Base-by-base conservation (phyloP, 352 stramenopile genomes). In the Globisporangium recalcitrans region DNA sequence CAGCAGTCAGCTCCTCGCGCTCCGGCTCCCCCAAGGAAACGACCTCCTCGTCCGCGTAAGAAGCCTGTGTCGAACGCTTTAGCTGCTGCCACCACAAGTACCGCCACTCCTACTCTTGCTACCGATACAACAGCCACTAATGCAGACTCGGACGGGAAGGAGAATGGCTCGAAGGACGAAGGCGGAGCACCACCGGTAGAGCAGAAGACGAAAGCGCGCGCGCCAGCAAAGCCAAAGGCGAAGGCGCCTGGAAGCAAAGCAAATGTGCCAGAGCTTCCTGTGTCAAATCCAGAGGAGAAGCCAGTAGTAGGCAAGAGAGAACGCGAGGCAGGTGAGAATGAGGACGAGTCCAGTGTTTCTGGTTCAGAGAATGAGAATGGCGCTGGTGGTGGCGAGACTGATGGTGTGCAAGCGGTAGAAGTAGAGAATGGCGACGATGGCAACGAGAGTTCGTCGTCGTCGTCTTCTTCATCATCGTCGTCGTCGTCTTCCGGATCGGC, bases 381-480 rank as follows among this genome's bases (percentile, higher is more conserved):
- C 2, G 38, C n/a, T n/a, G n/a, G 21, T 22, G 44, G n/a, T 19
- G 19, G 4, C 11, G 53, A 27, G 16, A 22, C 31, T 27, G 49
- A 11, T 24, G 27, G 49, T 40, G 16, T 31, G 31, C 26, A 19
- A 42, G 60, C 4, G 13, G 14, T 1, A 19, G 31, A 24, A 34
- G 5, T n/a, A 34, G 26, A 31, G 19, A n/a, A 72, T 11, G 49
- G 27, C 3, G 67, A 75, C 16, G 76, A 62, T 48, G 78, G 78
- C 48, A 83, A 79, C 63, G 70, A 78, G 60, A 85, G 72, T 57
- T 82, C 74, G 9, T 76, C 75, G 0, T 80, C 76, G 0, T 77
- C 73, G 0, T 81, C 73, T 2, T 85, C 77, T 0, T 87, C 78
- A 0, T 80, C 67, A 0, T 73, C 65, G 0, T 85, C 74, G 3